phyloP scores from a whole-genome alignment of 352 stramenopile species.

The Blastocystis sp. region DNA sequence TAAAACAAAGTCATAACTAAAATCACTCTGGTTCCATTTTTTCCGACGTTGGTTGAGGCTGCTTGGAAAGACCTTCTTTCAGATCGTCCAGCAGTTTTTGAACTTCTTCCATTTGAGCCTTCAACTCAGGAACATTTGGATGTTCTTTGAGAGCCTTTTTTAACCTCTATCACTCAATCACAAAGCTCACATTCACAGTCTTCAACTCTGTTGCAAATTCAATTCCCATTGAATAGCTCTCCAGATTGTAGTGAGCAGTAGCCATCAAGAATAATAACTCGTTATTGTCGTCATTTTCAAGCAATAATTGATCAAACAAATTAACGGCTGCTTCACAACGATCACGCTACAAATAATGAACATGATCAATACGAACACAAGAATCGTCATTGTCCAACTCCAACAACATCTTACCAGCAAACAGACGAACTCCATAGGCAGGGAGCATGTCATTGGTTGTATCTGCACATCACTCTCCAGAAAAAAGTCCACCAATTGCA shows the following conservation, averaged over 20 bases:
- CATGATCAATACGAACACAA: not conserved
- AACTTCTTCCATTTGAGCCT: constrained; percentile 29
- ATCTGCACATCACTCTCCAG: not conserved
- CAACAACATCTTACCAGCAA: constrained; percentile 39
- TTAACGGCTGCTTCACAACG: constrained; percentile 35
- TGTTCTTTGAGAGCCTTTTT: not conserved
- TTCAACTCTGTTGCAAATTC: constrained; percentile 20
- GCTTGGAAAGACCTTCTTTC: not conserved
- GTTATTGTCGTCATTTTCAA: constrained; percentile 40
- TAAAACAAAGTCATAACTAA: not conserved
- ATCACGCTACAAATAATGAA: not conserved
- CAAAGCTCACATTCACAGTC: not conserved
- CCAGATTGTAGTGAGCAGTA: constrained; percentile 38
- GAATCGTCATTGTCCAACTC: constrained; percentile 42
- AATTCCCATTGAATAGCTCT: constrained; percentile 30
- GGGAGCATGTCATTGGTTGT: constrained; percentile 25
- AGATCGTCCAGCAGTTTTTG: constrained; percentile 11
- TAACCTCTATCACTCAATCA: not conserved
- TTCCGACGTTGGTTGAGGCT: not conserved
- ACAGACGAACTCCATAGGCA: constrained; percentile 33
- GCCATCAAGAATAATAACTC: constrained; percentile 44
- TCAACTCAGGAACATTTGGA: constrained; percentile 5
- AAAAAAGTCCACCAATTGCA: not conserved
- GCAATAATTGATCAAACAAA: constrained; percentile 41
- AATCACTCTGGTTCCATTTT: constrained; percentile 35